phyloP scores from a whole-genome alignment of 2,329 filamentous ascomycete species.

The Torrubiella hemipterigena region DNA sequence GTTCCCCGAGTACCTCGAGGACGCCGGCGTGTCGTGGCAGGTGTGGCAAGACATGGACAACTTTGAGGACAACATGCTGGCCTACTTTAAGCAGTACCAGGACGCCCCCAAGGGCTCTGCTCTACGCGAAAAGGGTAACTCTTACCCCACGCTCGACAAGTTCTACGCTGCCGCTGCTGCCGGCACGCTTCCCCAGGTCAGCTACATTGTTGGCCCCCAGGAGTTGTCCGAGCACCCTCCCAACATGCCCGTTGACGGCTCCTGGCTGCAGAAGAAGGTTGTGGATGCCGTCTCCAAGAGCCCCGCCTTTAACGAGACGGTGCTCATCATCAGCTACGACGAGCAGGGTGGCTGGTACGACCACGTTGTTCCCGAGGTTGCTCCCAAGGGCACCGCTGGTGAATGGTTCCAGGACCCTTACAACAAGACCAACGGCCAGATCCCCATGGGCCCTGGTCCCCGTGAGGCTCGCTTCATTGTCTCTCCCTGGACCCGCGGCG shows the following conservation, averaged over 20 bases:
- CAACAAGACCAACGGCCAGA: conserved; percentile 17
- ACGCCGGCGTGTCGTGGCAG: conserved; percentile 36
- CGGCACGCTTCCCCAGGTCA: conserved; percentile 37
- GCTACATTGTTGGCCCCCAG: conserved; percentile 39
- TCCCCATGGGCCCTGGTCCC: conserved; percentile 21
- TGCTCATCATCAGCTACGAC: conserved; percentile 39
- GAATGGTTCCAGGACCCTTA: conserved; percentile 36
- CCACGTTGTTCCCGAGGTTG: conserved; percentile 35
- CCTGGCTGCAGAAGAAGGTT: conserved; percentile 41
- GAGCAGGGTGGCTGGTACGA: conserved; percentile 43
- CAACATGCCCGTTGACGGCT: conserved; percentile 39
- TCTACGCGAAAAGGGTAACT: conserved; percentile 30
- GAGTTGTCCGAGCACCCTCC: conserved; percentile 44
- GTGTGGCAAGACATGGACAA: conserved; percentile 35
- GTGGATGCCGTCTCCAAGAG: conserved; percentile 36
- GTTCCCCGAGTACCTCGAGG: conserved; percentile 32
- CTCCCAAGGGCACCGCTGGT: conserved; percentile 31
- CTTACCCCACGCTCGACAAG: conserved; percentile 29
- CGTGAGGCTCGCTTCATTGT: conserved; percentile 40
- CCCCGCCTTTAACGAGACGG: conserved; percentile 33
- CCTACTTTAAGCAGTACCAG: conserved; percentile 38
- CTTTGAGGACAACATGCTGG: conserved; percentile 40
- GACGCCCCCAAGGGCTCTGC: conserved; percentile 23
- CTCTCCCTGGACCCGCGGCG: conserved; percentile 40
- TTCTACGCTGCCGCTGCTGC: conserved; percentile 36